Evolutionary conservation across 176 grass and related monocot species (phyloP), one percentile per base, ranked within the genome.

Genomic region (Bothriochloa decipiens): DNA sequence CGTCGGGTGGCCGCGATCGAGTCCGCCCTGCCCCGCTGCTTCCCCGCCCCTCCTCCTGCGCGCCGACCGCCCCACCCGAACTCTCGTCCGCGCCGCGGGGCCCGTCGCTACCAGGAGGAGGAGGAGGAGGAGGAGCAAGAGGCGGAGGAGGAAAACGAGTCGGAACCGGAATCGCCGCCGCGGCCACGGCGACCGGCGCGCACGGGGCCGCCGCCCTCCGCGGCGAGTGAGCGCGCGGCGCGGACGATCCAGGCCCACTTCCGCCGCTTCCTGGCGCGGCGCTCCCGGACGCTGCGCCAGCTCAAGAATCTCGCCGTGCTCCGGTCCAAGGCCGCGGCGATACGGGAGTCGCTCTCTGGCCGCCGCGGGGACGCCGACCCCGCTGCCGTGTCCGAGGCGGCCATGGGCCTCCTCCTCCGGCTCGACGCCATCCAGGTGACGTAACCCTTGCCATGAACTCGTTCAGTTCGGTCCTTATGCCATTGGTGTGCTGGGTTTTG

Each of bases 391-490:
- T 92, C 93, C 2, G 90, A 91, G 86, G 84, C 78, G 53, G 88
- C 88, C 22, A 87, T 93, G 87, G 71, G 62, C 58, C 79, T 96
- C 10, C 89, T 99, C 52, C 50, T 92, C 81, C 84, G 77, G 37
- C 81, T 99, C 53, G 96, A 99, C 20, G 76, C 87, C 33, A 94
- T 99, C 73, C 91, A 92, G 96, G 96, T 92, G 86, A 95, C 15
- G 28, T 4, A 4, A 33, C 41, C 17, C 41, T 42, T 29, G 11
- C 47, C 29, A 20, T 33, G 11, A 41, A 22, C 23, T 69, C 33
- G 3, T 47, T 90, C 7, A 11, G 12, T 82, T 75, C 4, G 25
- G 53, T 89, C 26, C 49, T 16, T 49, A 62, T 80, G 33, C 20
- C 49, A 9, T 66, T 37, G 6, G 33, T 60, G 40, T 60, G 70